Evolutionary conservation across 306 rosid genomes (phyloP).

Genomic region (Quercus glauca): DNA sequence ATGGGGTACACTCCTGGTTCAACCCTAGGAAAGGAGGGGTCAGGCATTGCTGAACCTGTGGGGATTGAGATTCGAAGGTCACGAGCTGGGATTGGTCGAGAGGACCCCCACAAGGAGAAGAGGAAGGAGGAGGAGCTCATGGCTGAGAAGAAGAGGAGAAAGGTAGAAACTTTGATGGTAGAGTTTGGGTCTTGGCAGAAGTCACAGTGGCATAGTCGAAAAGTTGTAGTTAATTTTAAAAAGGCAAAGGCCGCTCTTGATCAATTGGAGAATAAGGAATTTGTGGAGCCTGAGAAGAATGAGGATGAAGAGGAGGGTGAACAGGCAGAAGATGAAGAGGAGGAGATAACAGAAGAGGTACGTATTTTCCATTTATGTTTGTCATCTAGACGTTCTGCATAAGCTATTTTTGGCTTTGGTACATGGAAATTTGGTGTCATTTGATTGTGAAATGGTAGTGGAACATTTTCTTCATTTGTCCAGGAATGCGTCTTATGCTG

Average conservation of each 20-base stretch:
- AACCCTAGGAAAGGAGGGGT: conserved; percentile 74
- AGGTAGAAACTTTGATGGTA: conserved; percentile 56
- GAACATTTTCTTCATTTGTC: not conserved
- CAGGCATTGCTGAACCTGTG: conserved; percentile 76
- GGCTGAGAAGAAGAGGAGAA: conserved; percentile 41
- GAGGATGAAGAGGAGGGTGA: conserved; percentile 62
- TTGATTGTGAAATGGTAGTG: not conserved
- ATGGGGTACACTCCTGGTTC: conserved; percentile 91
- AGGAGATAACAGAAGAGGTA: conserved; percentile 79
- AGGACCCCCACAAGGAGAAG: conserved; percentile 69
- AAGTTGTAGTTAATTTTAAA: conserved; percentile 51
- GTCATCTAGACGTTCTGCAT: conserved; percentile 5
- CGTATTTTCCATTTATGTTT: conserved; percentile 12
- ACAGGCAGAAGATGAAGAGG: conserved; percentile 64
- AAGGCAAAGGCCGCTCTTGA: conserved; percentile 88
- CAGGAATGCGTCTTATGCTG: too few relatives aligned
- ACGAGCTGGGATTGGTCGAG: conserved; percentile 85
- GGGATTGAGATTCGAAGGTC: conserved; percentile 80
- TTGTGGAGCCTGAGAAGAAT: conserved; percentile 52
- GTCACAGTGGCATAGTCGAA: conserved; percentile 71
- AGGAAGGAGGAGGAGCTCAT: conserved; percentile 52
- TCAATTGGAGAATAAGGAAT: conserved; percentile 81
- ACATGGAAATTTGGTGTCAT: not conserved
- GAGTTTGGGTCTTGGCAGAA: conserved; percentile 86
- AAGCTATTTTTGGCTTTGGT: conserved; percentile 10